Evolutionary conservation across 345 rosid genomes (phyloP).

Genomic region (Clarkia xantiana): DNA sequence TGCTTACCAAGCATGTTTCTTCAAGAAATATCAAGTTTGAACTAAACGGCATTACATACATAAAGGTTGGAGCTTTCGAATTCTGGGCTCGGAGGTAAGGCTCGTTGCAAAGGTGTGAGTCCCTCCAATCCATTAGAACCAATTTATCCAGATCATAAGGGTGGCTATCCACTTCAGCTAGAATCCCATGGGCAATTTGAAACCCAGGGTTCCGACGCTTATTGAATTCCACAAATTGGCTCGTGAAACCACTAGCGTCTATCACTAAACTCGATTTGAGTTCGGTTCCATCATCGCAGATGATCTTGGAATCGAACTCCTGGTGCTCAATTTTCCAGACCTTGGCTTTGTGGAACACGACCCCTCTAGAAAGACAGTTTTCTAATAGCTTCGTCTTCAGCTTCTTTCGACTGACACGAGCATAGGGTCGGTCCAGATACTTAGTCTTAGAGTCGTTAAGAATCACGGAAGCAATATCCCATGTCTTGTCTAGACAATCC

Average conservation of each 20-base stretch:
- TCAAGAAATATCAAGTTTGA: constrained; percentile 40
- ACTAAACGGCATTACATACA: constrained; percentile 57
- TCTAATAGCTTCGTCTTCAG: constrained; percentile 32
- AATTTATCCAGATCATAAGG: constrained; percentile 55
- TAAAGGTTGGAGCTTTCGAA: constrained; percentile 30
- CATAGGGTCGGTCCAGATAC: constrained; percentile 46
- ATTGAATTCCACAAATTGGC: constrained; percentile 29
- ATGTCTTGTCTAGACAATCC: constrained; percentile 43
- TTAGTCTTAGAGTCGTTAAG: constrained; percentile 30
- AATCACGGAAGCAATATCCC: constrained; percentile 39
- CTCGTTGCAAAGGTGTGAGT: constrained; percentile 50
- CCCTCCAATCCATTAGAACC: constrained; percentile 76
- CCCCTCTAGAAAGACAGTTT: constrained; percentile 31
- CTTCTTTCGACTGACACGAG: constrained; percentile 34
- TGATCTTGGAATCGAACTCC: constrained; percentile 32
- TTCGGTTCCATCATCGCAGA: constrained; percentile 41
- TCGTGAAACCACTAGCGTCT: constrained; percentile 50
- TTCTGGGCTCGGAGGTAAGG: constrained; percentile 34
- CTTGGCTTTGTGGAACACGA: constrained; percentile 40
- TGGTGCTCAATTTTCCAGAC: constrained; percentile 44
- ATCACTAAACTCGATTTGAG: constrained; percentile 41
- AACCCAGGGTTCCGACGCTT: constrained; percentile 47
- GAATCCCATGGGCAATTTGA: constrained; percentile 58
- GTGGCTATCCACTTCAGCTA: constrained; percentile 57
- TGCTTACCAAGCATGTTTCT: constrained; percentile 48